Percentiles rank a stretch among this genome's conserved stretches.
Evolutionary conservation across 345 rosid genomes (phyloP).

Genomic region (Ailanthus altissimus): DNA sequence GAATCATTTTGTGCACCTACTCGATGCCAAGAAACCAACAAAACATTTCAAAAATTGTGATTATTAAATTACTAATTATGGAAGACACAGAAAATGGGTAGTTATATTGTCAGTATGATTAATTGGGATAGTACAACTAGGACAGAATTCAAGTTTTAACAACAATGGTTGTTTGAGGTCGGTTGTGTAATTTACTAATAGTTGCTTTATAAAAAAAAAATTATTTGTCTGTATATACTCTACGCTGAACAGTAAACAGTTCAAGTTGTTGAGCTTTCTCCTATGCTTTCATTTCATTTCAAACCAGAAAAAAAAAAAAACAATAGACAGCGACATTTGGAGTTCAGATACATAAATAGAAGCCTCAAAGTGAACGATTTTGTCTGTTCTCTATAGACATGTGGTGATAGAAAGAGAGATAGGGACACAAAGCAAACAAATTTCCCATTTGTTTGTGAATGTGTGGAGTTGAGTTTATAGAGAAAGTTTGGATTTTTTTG

Average conservation of each 20-base stretch:
- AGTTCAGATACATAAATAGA: neutral
- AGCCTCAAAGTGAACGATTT: neutral
- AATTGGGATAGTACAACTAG: neutral
- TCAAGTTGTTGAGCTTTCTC: slow-evolving; percentile 6
- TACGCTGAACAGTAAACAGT: neutral
- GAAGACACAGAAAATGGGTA: neutral
- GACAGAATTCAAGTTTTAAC: neutral
- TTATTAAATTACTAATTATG: neutral
- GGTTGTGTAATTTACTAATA: neutral
- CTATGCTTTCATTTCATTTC: neutral
- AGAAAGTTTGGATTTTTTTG: slow-evolving; percentile 21
- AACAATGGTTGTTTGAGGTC: slow-evolving; percentile 14
- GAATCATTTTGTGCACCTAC: neutral
- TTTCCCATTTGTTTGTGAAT: neutral
- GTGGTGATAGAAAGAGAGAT: neutral
- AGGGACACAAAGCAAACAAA: neutral
- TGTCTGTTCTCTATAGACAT: neutral
- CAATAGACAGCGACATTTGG: neutral
- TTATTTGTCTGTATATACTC: neutral
- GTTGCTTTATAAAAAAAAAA: neutral
- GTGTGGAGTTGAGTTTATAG: slow-evolving; percentile 8
- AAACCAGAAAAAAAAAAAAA: too few species aligned
- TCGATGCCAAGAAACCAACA: neutral
- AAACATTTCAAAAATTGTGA: neutral
- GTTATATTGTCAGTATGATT: slow-evolving; percentile 9